phyloP scores from a whole-genome alignment of 78 protist species.

The Guillardia theta region DNA sequence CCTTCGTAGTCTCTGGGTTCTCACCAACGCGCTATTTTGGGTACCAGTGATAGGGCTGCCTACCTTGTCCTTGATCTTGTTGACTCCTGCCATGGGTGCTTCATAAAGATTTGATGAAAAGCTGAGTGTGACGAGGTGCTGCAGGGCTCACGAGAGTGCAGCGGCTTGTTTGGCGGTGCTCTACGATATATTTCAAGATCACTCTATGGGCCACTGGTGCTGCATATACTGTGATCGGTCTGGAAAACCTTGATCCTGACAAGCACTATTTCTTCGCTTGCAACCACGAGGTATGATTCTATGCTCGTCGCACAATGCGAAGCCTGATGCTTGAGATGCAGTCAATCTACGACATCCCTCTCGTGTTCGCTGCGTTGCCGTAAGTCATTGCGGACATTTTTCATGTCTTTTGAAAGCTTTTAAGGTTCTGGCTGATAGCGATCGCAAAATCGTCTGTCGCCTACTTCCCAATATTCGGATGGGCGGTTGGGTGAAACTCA shows the following conservation, averaged over 20 bases:
- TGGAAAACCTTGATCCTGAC: background rate
- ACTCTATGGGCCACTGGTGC: background rate
- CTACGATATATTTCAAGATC: background rate
- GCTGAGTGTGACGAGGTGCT: too few species aligned
- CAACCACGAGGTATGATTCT: background rate
- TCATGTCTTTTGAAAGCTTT: too few species aligned
- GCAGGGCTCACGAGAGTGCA: background rate
- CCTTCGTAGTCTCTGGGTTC: too few species aligned
- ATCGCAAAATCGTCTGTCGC: background rate
- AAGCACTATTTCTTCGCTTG: background rate
- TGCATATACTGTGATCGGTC: background rate
- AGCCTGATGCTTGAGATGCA: background rate
- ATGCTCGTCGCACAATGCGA: background rate
- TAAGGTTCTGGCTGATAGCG: background rate
- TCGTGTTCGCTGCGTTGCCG: background rate
- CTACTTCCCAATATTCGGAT: conserved; percentile 10
- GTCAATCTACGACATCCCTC: background rate
- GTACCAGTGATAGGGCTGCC: too few species aligned
- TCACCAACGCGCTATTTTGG: too few species aligned
- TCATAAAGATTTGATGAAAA: too few species aligned
- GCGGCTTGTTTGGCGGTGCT: background rate
- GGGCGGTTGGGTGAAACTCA: background rate
- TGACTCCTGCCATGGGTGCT: too few species aligned
- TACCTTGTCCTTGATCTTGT: too few species aligned
- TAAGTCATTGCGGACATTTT: too few species aligned